These are phyloP conservation scores for Drosera spatulata DNA, from an alignment of 179 eudicot species.

Conservation along the genomic window DNA sequence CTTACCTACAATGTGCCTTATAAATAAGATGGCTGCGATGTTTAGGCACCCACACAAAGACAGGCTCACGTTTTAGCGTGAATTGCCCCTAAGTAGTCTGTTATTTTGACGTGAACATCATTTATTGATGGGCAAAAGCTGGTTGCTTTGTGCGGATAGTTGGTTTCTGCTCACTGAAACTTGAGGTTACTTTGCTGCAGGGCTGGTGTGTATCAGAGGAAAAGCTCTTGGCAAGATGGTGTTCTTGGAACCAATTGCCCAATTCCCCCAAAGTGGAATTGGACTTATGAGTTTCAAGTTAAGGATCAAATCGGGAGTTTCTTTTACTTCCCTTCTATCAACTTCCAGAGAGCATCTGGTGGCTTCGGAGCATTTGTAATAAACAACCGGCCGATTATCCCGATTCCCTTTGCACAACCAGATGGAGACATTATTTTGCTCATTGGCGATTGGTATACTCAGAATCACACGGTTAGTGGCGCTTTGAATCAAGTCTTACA, in stretches of 20 bases:
- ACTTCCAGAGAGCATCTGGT: constrained; percentile 77
- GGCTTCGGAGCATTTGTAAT: constrained; percentile 64
- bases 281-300: constrained; percentile 77
- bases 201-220: constrained; percentile 43
- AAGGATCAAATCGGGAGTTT: too few species aligned
- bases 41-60: too few species aligned
- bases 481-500: background rate
- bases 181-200: constrained; percentile 12
- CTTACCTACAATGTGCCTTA: too few species aligned
- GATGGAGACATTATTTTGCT: constrained; percentile 51
- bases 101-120: too few species aligned
- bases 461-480: constrained; percentile 64
- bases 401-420: constrained; percentile 70
- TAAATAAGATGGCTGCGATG: too few species aligned
- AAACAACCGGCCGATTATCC: constrained; percentile 45
- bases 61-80: too few species aligned
- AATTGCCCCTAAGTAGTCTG: too few species aligned
- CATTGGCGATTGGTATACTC: constrained; percentile 85
- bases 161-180: background rate
- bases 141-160: too few species aligned
- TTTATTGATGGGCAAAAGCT: too few species aligned
- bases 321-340: constrained; percentile 77
- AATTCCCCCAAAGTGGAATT: constrained; percentile 59
- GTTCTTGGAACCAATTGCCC: constrained; percentile 51
- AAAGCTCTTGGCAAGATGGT: too few species aligned